Base-by-base conservation (phyloP, 78 protist genomes). In the Dictyostelium brefeldianum region DNA sequence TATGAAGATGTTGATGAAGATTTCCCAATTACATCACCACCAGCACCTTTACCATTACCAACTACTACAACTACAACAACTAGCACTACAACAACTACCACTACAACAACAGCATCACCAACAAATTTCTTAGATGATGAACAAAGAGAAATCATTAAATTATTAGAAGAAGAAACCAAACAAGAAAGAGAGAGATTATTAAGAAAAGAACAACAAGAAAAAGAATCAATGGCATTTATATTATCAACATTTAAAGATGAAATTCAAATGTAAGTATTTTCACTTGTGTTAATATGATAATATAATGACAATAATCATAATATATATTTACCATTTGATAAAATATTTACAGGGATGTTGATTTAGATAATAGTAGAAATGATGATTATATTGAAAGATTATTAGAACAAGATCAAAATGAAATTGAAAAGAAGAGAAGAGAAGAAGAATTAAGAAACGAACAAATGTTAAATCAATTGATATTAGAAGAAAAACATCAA, bases 401-500 rank as follows among this genome's bases (percentile, higher is more conserved):
- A 27, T 20, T 78, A 46, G 79, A 73, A 18, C 25, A 54, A 78
- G 83, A 54, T 31, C 83, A 78, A 78, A 25, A 56, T 27, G 51
- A 54, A 54, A 15, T 43, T 0, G 71, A 54, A 7, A 78, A 53
- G 54, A 29, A 74, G 31, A 74, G 65, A 74, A 56, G 36, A 62
- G 64, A 62, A 43, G 84, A 87, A n/a, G 83, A 59, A 31, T 14
- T 75, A 7, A 59, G 2, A n/a, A 78, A 87, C 20, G 83, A 87
- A 27, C 27, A 41, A 64, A 48, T 77, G 56, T 27, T 87, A 25
- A 59, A 56, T 25, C 47, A 46, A 18, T 22, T 78, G 43, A 15
- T 87, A 3, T 41, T 64, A 10, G 62, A 54, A 29, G 93, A 87
- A 20, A 53, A 56, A 29, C 59, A 59, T n/a, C 25, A 22, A 27